These are phyloP conservation scores for Ochromonas danica DNA, from an alignment of 108 stramenopile species.

Conservation along the genomic window DNA sequence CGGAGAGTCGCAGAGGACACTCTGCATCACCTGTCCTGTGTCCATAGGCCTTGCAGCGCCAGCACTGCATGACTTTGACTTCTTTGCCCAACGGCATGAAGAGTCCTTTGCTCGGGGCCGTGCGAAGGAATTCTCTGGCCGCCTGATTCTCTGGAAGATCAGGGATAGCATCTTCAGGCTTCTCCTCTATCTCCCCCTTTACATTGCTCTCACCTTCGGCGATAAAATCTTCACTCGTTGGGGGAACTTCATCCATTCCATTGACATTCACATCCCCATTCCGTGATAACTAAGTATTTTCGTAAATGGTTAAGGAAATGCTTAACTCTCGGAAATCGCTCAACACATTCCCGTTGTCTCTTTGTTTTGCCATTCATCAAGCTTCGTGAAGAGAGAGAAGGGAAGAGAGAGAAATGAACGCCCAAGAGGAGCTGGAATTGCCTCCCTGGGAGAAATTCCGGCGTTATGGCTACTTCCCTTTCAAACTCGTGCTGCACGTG, in stretches of 20 bases:
- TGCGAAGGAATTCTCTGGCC: conserved; percentile 28
- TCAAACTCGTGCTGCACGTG: background rate
- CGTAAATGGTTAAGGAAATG: too few relatives aligned
- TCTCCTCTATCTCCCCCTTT: too few relatives aligned
- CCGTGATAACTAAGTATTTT: too few relatives aligned
- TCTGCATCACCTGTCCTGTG: conserved; percentile 34
- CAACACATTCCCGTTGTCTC: too few relatives aligned
- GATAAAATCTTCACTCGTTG: too few relatives aligned
- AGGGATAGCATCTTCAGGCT: conserved; percentile 37
- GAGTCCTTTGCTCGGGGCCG: conserved; percentile 33
- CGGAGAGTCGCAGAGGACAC: conserved; percentile 10
- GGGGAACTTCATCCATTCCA: too few relatives aligned
- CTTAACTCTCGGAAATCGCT: too few relatives aligned
- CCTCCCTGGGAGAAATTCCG: background rate
- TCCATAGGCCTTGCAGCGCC: conserved; percentile 40
- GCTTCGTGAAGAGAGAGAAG: too few relatives aligned
- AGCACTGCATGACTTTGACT: conserved; percentile 41
- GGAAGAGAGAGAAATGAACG: background rate
- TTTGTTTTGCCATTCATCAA: too few relatives aligned
- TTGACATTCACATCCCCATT: too few relatives aligned
- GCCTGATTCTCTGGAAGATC: conserved; percentile 37
- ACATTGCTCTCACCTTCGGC: too few relatives aligned
- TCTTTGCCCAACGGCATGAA: conserved; percentile 32
- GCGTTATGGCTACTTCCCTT: background rate
- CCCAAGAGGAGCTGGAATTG: background rate